Base-by-base conservation (phyloP, 192 early-diverging fungal genomes). In the Lobosporangium transversale region DNA sequence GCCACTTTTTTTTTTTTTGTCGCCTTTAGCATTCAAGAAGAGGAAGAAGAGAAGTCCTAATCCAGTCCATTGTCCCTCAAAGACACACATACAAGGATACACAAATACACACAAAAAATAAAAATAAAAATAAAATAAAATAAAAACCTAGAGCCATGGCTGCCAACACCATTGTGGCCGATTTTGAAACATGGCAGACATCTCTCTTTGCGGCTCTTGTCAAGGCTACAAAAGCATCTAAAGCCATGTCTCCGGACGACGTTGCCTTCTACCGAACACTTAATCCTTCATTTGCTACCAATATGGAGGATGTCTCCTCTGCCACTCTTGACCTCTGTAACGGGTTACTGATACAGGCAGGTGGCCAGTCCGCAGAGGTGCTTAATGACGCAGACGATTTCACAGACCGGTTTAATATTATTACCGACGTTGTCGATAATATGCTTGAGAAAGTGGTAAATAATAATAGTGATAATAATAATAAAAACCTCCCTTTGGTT, bases 401-500 rank as follows among this genome's bases (percentile, higher is more conserved):
- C 6, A 81, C 70, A 10, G 89, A 95, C 21, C 76, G 86, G 20
- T 98, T 88, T 59, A 66, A 79, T 31, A 55, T 71, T 5, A 87
- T 89, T 21, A 84, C 90, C 9, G 94, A 96, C 55, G 84, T 88
- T 21, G 81, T 94, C 5, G 96, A 98, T 61, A 83, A 87, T 58
- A 66, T 96, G 68, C 80, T 95, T 9, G 95, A 98, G 79, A 88
- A 87, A 57, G 91, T 92, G 24, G 90, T 91, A 79, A 62, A 87
- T 70, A 7, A 12, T 10, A 23, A 33, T 3, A 54, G 10, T 8
- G 14, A 23, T 35, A 1, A n/a, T 12, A 12, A 21, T 4, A 23
- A 35, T 33, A 11, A 0, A 27, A 2, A 21, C 20, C n/a, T n/a
- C n/a, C n/a, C n/a, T n/a, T n/a, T n/a, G n/a, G n/a, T n/a, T n/a